Evolutionary conservation across 169 alveolate genomes (phyloP).

Genomic region (Plasmodium ovale): DNA sequence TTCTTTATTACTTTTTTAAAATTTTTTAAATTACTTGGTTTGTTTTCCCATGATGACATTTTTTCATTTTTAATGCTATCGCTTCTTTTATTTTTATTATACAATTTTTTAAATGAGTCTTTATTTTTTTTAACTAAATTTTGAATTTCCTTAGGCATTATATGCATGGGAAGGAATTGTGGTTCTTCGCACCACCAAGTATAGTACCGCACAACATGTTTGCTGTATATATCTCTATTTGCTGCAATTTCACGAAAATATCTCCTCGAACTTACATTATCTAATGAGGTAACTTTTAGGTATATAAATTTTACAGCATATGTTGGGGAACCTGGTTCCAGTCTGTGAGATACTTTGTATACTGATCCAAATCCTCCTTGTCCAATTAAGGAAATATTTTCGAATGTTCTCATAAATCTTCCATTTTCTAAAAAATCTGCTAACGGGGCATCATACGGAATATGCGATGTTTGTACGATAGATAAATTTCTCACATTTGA

Average conservation of each 20-base stretch:
- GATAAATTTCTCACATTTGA: slow-evolving; percentile 57
- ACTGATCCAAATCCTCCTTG: slow-evolving; percentile 94
- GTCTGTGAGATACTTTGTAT: slow-evolving; percentile 89
- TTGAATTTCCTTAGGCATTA: slow-evolving; percentile 82
- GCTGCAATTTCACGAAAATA: slow-evolving; percentile 93
- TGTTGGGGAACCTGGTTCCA: slow-evolving; percentile 91
- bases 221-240: slow-evolving; percentile 89
- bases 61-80: slow-evolving; percentile 32
- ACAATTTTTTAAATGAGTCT: slow-evolving; percentile 76
- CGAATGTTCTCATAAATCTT: slow-evolving; percentile 88
- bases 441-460: slow-evolving; percentile 74
- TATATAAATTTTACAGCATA: slow-evolving; percentile 91
- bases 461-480: slow-evolving; percentile 37
- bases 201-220: slow-evolving; percentile 91
- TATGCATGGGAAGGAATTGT: slow-evolving; percentile 87
- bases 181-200: slow-evolving; percentile 96
- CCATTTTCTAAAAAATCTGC: slow-evolving; percentile 89
- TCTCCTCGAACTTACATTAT: slow-evolving; percentile 87
- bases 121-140: slow-evolving; percentile 83
- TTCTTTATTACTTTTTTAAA: slow-evolving; percentile 68
- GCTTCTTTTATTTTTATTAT: slow-evolving; percentile 17
- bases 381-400: slow-evolving; percentile 88
- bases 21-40: slow-evolving; percentile 46
- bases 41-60: slow-evolving; percentile 72
- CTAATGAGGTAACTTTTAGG: slow-evolving; percentile 86